Percentiles rank a stretch among this genome's conserved stretches.
These are phyloP conservation scores for Trypanosoma boissoni DNA, from an alignment of 208 protist species.

Conservation along the genomic window DNA sequence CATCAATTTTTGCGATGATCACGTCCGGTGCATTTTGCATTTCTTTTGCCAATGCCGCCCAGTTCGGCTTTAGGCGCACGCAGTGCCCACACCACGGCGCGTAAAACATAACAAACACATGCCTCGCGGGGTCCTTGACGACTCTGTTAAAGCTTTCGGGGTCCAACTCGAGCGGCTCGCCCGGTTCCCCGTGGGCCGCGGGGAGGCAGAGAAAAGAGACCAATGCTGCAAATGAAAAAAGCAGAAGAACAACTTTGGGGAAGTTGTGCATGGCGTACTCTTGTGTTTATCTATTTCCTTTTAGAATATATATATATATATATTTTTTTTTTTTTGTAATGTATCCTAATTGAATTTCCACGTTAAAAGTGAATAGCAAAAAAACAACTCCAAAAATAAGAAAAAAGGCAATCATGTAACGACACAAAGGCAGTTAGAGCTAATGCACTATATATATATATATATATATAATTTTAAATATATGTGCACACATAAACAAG, in stretches of 20 bases:
- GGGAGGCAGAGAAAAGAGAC: slow-evolving; percentile 6
- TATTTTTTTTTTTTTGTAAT: too few species aligned
- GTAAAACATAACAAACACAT: slow-evolving; percentile 96
- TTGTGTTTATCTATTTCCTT: too few species aligned
- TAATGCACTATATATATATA: slow-evolving; percentile 10
- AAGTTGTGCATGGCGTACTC: neutral
- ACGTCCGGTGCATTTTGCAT: slow-evolving; percentile 42
- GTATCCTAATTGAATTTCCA: too few species aligned
- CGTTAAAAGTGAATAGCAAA: too few species aligned
- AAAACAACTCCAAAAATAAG: slow-evolving; percentile 6
- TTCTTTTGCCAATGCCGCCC: slow-evolving; percentile 57
- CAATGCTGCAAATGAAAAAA: slow-evolving; percentile 13
- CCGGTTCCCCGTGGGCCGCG: slow-evolving; percentile 20
- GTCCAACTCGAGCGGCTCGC: slow-evolving; percentile 65
- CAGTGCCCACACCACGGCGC: slow-evolving; percentile 97
- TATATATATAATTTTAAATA: slow-evolving; percentile 28
- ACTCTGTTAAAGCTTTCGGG: slow-evolving; percentile 71
- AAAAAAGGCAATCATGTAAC: neutral
- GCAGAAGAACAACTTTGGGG: slow-evolving; percentile 1
- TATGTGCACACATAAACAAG: slow-evolving; percentile 4
- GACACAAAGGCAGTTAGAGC: slow-evolving; percentile 1
- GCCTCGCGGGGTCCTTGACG: slow-evolving; percentile 81
- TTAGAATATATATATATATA: too few species aligned
- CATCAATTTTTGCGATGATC: slow-evolving; percentile 83
- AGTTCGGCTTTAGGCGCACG: slow-evolving; percentile 89